Percentiles rank a stretch among this genome's conserved stretches.
Conservation (phyloP, 176 grass and related monocot species). For the Eleusine indica region DNA sequence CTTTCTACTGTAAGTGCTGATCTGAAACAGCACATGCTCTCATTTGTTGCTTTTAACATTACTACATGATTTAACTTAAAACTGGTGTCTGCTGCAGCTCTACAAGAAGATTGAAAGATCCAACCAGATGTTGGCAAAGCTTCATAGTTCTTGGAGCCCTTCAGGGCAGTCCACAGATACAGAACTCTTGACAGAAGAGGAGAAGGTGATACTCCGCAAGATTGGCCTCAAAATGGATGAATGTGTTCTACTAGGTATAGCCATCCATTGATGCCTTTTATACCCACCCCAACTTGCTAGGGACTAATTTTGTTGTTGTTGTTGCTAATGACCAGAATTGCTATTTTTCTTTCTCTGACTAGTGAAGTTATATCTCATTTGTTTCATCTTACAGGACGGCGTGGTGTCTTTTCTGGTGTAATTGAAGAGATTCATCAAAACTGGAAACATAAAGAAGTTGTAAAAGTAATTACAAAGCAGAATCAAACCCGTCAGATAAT, state of each 20-base stretch:
- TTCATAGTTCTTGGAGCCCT: conserved; percentile 61
- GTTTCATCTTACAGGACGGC: conserved; percentile 61
- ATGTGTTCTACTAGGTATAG: conserved; percentile 66
- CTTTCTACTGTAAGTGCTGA: conserved; percentile 70
- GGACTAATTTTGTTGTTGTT: too few relatives aligned
- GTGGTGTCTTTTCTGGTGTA: conserved; percentile 85
- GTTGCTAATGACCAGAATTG: conserved; percentile 1
- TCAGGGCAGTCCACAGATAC: conserved; percentile 57
- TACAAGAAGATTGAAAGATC: conserved; percentile 81
- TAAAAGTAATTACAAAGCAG: conserved; percentile 88
- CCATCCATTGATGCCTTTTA: conserved; percentile 15
- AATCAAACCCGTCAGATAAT: conserved; percentile 51
- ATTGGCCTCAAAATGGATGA: conserved; percentile 81
- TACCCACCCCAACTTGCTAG: not conserved
- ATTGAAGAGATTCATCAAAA: conserved; percentile 88
- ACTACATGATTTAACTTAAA: not conserved
- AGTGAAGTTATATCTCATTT: conserved; percentile 18
- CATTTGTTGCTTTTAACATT: conserved; percentile 20
- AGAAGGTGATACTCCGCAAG: conserved; percentile 61
- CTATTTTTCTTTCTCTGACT: not conserved
- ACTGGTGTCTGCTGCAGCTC: conserved; percentile 53
- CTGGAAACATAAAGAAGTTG: conserved; percentile 92
- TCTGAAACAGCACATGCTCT: conserved; percentile 15
- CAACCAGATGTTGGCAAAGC: conserved; percentile 59
- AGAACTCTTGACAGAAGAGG: conserved; percentile 83